These are phyloP conservation scores for Hemileccinum rubropunctum DNA, from an alignment of 768 basidiomycete species.

Conservation along the genomic window DNA sequence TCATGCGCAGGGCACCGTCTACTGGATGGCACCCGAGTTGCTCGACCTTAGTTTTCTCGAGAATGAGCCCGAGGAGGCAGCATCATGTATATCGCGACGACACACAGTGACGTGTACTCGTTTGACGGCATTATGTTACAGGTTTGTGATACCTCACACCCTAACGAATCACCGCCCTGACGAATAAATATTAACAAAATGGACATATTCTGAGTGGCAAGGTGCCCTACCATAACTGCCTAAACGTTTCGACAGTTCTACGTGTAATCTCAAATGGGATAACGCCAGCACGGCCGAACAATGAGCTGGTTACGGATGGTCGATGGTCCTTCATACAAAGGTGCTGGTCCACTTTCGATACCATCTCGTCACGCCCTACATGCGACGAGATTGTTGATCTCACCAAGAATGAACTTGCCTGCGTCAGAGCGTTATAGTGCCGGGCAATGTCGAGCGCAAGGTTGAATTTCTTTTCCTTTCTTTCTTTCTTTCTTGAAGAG, in stretches of 20 bases:
- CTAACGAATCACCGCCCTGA: neutral
- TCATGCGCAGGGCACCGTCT: constrained; percentile 10
- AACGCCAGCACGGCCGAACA: neutral
- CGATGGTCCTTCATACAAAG: constrained; percentile 12
- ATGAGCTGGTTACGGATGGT: neutral
- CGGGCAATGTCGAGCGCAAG: neutral
- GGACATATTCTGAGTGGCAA: constrained; percentile 3
- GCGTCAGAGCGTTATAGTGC: too few relatives aligned
- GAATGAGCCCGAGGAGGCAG: neutral
- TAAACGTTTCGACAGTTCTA: constrained; percentile 10
- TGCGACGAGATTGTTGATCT: constrained; percentile 16
- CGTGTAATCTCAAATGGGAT: constrained; percentile 5
- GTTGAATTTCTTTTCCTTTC: constrained; percentile 5
- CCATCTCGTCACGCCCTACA: constrained; percentile 26
- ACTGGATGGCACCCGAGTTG: constrained; percentile 20
- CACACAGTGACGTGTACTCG: constrained; percentile 18
- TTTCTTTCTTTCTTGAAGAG: too few relatives aligned
- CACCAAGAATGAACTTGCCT: too few relatives aligned
- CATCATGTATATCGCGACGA: neutral
- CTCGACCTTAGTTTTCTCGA: neutral
- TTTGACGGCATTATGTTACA: constrained; percentile 23
- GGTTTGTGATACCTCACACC: neutral
- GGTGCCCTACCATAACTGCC: constrained; percentile 11
- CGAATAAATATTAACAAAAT: neutral
- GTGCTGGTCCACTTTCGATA: constrained; percentile 24